Conservation (phyloP, 352 stramenopile species). For the Phytophthora tubulina region DNA sequence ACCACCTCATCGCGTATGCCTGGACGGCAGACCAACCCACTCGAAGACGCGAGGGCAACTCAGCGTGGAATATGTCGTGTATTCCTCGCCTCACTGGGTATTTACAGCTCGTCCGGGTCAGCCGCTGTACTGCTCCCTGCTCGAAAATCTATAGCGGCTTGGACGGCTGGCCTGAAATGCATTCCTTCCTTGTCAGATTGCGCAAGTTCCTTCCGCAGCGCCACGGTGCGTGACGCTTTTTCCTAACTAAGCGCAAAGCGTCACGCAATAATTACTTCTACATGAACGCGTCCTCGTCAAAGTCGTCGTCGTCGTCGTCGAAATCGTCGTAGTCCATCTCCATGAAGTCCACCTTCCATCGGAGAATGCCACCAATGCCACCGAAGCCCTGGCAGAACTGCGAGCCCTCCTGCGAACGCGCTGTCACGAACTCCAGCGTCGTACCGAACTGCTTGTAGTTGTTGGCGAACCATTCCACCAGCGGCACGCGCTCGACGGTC, state of each 20-base stretch:
- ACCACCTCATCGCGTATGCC: background rate
- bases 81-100: slow-evolving; percentile 37
- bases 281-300: slow-evolving; percentile 89
- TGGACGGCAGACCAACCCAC: background rate
- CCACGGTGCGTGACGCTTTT: slow-evolving; percentile 47
- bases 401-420: slow-evolving; percentile 97
- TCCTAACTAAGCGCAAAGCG: slow-evolving; percentile 46
- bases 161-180: slow-evolving; percentile 28
- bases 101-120: slow-evolving; percentile 32
- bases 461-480: slow-evolving; percentile 99
- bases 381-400: slow-evolving; percentile 99
- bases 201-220: slow-evolving; percentile 46
- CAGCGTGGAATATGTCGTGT: slow-evolving; percentile 36
- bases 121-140: slow-evolving; percentile 26
- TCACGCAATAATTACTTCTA: slow-evolving; percentile 83
- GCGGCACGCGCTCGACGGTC: slow-evolving; percentile 95
- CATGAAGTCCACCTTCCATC: slow-evolving; percentile 99
- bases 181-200: slow-evolving; percentile 37
- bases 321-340: slow-evolving; percentile 96
- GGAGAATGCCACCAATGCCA: slow-evolving; percentile 98
- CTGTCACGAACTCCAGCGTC: slow-evolving; percentile 99
- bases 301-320: slow-evolving; percentile 91
- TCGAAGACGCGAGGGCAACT: slow-evolving; percentile 12
- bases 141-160: slow-evolving; percentile 42
- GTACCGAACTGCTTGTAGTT: slow-evolving; percentile 99